phyloP scores from a whole-genome alignment of 495 filamentous ascomycete species.

The Penicillium psychrofluorescens region DNA sequence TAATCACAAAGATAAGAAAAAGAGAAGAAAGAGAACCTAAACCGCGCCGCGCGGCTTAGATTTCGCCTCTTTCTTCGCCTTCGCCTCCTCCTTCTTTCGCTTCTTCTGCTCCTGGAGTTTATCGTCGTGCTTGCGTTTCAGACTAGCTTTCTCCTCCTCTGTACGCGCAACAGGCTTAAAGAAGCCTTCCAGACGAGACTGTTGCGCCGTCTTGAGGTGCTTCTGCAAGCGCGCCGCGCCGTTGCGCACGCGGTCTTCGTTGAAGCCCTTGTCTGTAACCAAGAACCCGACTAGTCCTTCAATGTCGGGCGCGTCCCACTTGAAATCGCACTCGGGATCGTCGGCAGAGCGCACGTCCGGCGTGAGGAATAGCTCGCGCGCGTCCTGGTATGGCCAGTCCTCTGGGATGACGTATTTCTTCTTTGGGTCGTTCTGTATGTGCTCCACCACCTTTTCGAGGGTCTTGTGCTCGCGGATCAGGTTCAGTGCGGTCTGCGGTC shows the following conservation, averaged over 20 bases:
- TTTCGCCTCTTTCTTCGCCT: conserved; percentile 83
- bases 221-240: conserved; percentile 73
- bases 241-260: conserved; percentile 79
- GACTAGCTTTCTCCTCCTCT: conserved; percentile 66
- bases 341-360: conserved; percentile 85
- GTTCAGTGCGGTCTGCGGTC: conserved; percentile 83
- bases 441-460: conserved; percentile 79
- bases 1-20: neutral
- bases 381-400: conserved; percentile 90
- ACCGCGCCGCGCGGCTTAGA: conserved; percentile 71
- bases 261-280: conserved; percentile 92
- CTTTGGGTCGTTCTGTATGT: conserved; percentile 66
- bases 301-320: conserved; percentile 89
- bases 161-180: conserved; percentile 93
- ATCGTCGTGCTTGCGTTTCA: conserved; percentile 91
- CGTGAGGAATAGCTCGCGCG: conserved; percentile 80
- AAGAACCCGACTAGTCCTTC: conserved; percentile 85
- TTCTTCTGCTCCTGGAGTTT: conserved; percentile 87
- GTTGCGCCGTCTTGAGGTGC: conserved; percentile 80
- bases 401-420: conserved; percentile 78
- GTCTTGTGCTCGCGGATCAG: conserved; percentile 84
- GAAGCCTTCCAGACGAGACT: conserved; percentile 91
- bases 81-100: conserved; percentile 82
- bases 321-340: conserved; percentile 86
- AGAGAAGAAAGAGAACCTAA: conserved; percentile 12